A percentile compares a stretch with the other conserved stretches of the same genome.
Conservation (phyloP, 495 filamentous ascomycete species). For the Lasiosphaeriaceae sp. region DNA sequence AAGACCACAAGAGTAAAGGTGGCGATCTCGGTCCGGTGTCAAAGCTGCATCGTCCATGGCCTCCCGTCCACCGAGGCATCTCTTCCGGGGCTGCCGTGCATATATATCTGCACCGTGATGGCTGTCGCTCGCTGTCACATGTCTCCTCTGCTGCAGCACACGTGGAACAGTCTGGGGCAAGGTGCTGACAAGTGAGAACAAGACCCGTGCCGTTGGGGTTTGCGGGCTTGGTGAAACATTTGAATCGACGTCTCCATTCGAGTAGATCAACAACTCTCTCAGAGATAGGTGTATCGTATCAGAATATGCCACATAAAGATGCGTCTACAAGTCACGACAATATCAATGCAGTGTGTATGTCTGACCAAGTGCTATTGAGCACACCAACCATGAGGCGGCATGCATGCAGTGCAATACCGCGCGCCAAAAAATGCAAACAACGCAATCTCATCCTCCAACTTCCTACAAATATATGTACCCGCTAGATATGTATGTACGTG, state of each 20-base stretch:
- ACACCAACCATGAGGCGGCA: neutral
- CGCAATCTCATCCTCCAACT: neutral
- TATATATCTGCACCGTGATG: neutral
- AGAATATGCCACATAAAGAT: slow-evolving; percentile 2
- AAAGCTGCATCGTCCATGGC: too few relatives aligned
- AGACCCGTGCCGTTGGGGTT: neutral
- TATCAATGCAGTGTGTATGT: neutral
- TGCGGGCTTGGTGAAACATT: neutral
- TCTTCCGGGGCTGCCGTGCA: neutral
- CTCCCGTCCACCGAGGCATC: neutral
- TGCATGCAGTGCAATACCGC: neutral
- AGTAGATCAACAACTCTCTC: neutral
- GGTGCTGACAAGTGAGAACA: neutral
- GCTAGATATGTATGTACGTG: neutral
- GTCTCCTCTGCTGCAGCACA: neutral
- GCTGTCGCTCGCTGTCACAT: neutral
- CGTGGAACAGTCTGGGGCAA: neutral
- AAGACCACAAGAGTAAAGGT: too few relatives aligned
- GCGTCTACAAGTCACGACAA: neutral
- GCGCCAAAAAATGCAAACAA: neutral
- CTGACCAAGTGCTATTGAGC: neutral
- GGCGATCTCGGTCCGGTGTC: too few relatives aligned
- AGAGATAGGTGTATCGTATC: slow-evolving; percentile 1
- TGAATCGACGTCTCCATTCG: too few relatives aligned
- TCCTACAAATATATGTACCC: neutral